Percentiles rank a stretch among this genome's conserved stretches.
These are phyloP conservation scores for Talaromyces borbonicus DNA, from an alignment of 495 filamentous ascomycete genomes.

Conservation along the genomic window DNA sequence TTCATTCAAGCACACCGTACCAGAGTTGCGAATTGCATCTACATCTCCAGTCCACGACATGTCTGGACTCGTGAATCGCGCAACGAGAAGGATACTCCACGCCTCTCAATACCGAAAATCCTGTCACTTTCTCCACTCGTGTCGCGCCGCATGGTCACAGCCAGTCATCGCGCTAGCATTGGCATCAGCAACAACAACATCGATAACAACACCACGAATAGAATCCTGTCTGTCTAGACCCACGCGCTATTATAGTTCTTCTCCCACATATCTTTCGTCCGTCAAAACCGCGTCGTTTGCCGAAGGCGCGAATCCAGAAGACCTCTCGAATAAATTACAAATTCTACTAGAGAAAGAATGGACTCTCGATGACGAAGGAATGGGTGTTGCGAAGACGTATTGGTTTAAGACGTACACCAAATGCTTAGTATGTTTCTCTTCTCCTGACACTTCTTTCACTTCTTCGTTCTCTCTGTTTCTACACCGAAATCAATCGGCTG, in stretches of 20 bases:
- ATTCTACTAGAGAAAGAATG: slow-evolving; percentile 23
- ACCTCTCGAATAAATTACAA: slow-evolving; percentile 16
- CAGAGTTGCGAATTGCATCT: too few species aligned
- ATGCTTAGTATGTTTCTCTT: slow-evolving; percentile 20
- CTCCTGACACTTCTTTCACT: background rate
- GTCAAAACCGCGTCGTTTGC: slow-evolving; percentile 14
- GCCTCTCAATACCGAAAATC: too few species aligned
- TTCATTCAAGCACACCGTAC: too few species aligned
- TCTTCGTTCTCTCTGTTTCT: background rate
- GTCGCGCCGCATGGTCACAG: too few species aligned
- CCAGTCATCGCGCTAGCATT: too few species aligned
- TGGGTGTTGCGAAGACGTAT: slow-evolving; percentile 34
- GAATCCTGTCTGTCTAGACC: background rate
- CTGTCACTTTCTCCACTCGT: too few species aligned
- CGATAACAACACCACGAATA: background rate
- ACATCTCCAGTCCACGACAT: too few species aligned
- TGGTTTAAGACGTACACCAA: slow-evolving; percentile 38
- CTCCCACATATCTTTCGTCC: background rate
- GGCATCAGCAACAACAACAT: background rate
- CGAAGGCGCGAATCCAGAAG: slow-evolving; percentile 24
- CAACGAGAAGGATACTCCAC: too few species aligned
- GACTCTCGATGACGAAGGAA: slow-evolving; percentile 27
- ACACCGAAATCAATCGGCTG: background rate
- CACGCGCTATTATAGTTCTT: background rate
- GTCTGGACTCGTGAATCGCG: too few species aligned